Evolutionary conservation across 2,329 filamentous ascomycete species (phyloP).

Genomic region (Venturiaceae sp.): DNA sequence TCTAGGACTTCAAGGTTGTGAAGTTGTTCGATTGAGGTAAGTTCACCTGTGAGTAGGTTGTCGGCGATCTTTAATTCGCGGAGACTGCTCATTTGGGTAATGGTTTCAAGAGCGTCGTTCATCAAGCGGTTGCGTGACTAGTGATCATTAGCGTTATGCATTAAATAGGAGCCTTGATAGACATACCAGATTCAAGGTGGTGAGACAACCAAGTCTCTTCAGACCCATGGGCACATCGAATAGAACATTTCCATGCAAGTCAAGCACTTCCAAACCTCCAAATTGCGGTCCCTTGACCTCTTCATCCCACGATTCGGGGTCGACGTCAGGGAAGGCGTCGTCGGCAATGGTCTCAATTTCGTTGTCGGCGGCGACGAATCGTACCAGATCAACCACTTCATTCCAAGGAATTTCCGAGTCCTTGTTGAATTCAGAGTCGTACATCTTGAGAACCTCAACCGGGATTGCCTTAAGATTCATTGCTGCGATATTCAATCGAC

Average conservation of each 20-base stretch:
- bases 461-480: constrained; percentile 74
- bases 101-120: constrained; percentile 60
- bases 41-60: constrained; percentile 60
- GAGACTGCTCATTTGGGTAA: constrained; percentile 63
- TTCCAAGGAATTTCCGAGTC: constrained; percentile 69
- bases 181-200: constrained; percentile 70
- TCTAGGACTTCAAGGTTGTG: constrained; percentile 69
- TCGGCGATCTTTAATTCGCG: constrained; percentile 74
- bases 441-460: constrained; percentile 79
- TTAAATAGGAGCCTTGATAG: not conserved
- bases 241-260: constrained; percentile 79
- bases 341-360: constrained; percentile 69
- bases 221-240: constrained; percentile 65
- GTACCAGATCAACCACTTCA: constrained; percentile 78
- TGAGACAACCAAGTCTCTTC: constrained; percentile 61
- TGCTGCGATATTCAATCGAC: constrained; percentile 79
- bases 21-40: constrained; percentile 50
- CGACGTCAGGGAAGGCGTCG: constrained; percentile 65
- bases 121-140: constrained; percentile 73
- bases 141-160: not conserved
- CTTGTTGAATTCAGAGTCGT: constrained; percentile 59
- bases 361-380: constrained; percentile 83
- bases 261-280: constrained; percentile 67
- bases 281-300: constrained; percentile 66
- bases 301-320: constrained; percentile 47